phyloP scores from a whole-genome alignment of 805 yeast species.

The Nakazawaea laoshanensis region DNA sequence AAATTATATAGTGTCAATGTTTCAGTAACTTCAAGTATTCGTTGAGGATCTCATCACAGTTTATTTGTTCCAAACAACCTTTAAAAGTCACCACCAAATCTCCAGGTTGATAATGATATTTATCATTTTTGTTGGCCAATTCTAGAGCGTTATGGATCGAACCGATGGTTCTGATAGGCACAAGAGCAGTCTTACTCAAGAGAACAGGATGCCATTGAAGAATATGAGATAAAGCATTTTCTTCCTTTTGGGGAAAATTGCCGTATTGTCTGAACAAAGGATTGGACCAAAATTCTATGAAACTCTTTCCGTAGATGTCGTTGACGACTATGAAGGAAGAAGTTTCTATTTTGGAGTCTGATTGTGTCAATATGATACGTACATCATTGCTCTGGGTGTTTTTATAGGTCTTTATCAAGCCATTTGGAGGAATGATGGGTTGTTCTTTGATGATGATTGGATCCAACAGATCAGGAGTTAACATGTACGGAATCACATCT shows the following conservation, averaged over 20 bases:
- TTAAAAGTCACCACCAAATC: slow-evolving; percentile 62
- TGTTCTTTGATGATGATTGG: slow-evolving; percentile 59
- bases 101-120: slow-evolving; percentile 45
- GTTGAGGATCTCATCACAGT: slow-evolving; percentile 45
- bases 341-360: slow-evolving; percentile 52
- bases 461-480: slow-evolving; percentile 52
- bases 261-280: slow-evolving; percentile 58
- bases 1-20: slow-evolving; percentile 5
- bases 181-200: slow-evolving; percentile 62
- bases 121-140: slow-evolving; percentile 31
- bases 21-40: slow-evolving; percentile 20
- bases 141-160: slow-evolving; percentile 31
- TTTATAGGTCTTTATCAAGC: slow-evolving; percentile 61
- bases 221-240: slow-evolving; percentile 73
- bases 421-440: slow-evolving; percentile 65
- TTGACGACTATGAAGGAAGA: slow-evolving; percentile 67
- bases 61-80: slow-evolving; percentile 39
- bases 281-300: slow-evolving; percentile 77
- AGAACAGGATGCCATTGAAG: slow-evolving; percentile 92
- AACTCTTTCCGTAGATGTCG: slow-evolving; percentile 52
- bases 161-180: slow-evolving; percentile 55
- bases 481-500: slow-evolving; percentile 50
- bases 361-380: slow-evolving; percentile 62
- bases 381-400: slow-evolving; percentile 46
- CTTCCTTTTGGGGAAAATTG: slow-evolving; percentile 51